Evolutionary conservation across 129 eudicot species (phyloP).

Genomic region (Scalesia atractyloides): DNA sequence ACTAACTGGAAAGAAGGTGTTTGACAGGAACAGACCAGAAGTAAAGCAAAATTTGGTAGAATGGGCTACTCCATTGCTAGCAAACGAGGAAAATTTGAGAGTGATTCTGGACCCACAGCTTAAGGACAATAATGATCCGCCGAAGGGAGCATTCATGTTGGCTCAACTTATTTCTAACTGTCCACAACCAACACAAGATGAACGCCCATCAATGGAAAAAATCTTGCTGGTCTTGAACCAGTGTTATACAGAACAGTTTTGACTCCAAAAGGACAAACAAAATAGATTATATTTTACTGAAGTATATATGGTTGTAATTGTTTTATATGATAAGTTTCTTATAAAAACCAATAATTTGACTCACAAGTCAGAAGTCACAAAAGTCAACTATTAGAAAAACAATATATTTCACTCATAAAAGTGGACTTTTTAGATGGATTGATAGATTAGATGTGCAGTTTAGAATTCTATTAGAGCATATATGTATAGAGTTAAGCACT

Average conservation of each 20-base stretch:
- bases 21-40: slow-evolving; percentile 27
- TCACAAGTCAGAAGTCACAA: too few species aligned
- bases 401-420: too few species aligned
- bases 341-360: too few species aligned
- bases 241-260: slow-evolving; percentile 6
- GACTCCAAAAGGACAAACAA: neutral
- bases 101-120: slow-evolving; percentile 30
- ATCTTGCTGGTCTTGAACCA: slow-evolving; percentile 13
- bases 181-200: neutral
- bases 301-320: neutral
- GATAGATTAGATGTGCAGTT: too few species aligned
- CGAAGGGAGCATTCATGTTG: slow-evolving; percentile 20
- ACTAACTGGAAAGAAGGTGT: slow-evolving; percentile 36
- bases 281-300: too few species aligned
- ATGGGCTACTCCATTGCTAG: slow-evolving; percentile 33
- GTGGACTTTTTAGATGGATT: too few species aligned
- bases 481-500: too few species aligned
- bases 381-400: too few species aligned
- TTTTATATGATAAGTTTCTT: too few species aligned
- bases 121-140: neutral
- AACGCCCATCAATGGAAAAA: slow-evolving; percentile 27
- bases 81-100: slow-evolving; percentile 1
- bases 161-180: slow-evolving; percentile 21
- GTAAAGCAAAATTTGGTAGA: slow-evolving; percentile 30
- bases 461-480: too few species aligned